phyloP scores from a whole-genome alignment of 2,329 filamentous ascomycete genomes.

The Chaetomium olivaceum region DNA sequence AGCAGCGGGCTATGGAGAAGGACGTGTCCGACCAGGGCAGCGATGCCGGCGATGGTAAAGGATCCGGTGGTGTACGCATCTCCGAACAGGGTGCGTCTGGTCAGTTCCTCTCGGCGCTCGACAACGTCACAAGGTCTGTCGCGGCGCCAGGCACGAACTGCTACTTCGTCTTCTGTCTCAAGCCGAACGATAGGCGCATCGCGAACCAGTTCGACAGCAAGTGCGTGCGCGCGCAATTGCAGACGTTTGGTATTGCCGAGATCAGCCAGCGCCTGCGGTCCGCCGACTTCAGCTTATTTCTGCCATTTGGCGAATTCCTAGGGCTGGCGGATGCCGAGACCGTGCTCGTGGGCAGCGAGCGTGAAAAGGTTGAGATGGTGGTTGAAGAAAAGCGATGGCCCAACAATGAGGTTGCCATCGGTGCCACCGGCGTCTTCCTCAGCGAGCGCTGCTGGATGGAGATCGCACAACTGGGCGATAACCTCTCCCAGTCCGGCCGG shows the following conservation, averaged over 20 bases:
- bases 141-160: slow-evolving; percentile 81
- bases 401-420: slow-evolving; percentile 83
- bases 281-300: slow-evolving; percentile 92
- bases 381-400: slow-evolving; percentile 93
- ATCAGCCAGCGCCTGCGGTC: slow-evolving; percentile 91
- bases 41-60: slow-evolving; percentile 48
- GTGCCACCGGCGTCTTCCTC: slow-evolving; percentile 90
- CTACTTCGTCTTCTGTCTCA: slow-evolving; percentile 96
- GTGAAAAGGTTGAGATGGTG: slow-evolving; percentile 87
- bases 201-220: slow-evolving; percentile 99
- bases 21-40: slow-evolving; percentile 50
- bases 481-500: slow-evolving; percentile 53
- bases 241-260: slow-evolving; percentile 94
- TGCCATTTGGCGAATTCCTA: slow-evolving; percentile 94
- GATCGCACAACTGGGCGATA: slow-evolving; percentile 72
- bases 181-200: slow-evolving; percentile 94
- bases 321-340: slow-evolving; percentile 82
- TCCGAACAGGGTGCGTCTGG: slow-evolving; percentile 84
- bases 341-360: slow-evolving; percentile 85
- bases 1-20: slow-evolving; percentile 34
- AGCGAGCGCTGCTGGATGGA: slow-evolving; percentile 97
- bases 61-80: slow-evolving; percentile 44
- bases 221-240: slow-evolving; percentile 90
- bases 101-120: slow-evolving; percentile 85
- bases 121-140: slow-evolving; percentile 87